Evolutionary conservation across 331 rosid species (phyloP).

Genomic region (Quercus tomentella): DNA sequence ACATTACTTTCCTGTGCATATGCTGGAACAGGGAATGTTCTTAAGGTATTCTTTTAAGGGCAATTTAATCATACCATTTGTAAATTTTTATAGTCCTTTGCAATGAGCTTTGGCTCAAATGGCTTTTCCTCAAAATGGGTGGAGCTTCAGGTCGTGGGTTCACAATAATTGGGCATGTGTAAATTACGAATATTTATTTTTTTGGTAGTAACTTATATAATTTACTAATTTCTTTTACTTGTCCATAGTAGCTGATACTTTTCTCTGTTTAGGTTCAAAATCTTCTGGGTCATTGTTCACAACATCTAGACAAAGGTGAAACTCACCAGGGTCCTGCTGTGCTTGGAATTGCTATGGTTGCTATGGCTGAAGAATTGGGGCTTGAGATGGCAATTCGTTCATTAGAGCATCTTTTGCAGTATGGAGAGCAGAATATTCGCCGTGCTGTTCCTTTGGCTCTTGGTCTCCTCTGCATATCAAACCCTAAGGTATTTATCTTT

Average conservation of each 20-base stretch:
- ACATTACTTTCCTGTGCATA: slow-evolving; percentile 93
- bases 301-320: slow-evolving; percentile 97
- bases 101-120: too few species aligned
- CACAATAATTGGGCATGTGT: too few species aligned
- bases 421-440: slow-evolving; percentile 97
- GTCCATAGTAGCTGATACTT: slow-evolving; percentile 18
- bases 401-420: slow-evolving; percentile 93
- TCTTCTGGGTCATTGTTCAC: slow-evolving; percentile 95
- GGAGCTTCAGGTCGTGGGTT: too few species aligned
- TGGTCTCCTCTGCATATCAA: slow-evolving; percentile 91
- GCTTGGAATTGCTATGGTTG: slow-evolving; percentile 98
- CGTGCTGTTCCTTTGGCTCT: slow-evolving; percentile 97
- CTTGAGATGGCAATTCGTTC: slow-evolving; percentile 98
- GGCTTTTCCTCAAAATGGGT: too few species aligned
- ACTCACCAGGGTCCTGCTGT: slow-evolving; percentile 98
- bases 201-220: background rate
- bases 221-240: background rate
- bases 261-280: slow-evolving; percentile 68
- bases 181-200: too few species aligned
- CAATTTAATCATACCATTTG: background rate
- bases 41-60: slow-evolving; percentile 36
- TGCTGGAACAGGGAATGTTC: slow-evolving; percentile 99
- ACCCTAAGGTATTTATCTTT: slow-evolving; percentile 71
- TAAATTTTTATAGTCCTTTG: background rate
- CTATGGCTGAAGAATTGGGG: slow-evolving; percentile 99